Conservation (phyloP, 306 rosid genomes). For the Rosa lucieae region DNA sequence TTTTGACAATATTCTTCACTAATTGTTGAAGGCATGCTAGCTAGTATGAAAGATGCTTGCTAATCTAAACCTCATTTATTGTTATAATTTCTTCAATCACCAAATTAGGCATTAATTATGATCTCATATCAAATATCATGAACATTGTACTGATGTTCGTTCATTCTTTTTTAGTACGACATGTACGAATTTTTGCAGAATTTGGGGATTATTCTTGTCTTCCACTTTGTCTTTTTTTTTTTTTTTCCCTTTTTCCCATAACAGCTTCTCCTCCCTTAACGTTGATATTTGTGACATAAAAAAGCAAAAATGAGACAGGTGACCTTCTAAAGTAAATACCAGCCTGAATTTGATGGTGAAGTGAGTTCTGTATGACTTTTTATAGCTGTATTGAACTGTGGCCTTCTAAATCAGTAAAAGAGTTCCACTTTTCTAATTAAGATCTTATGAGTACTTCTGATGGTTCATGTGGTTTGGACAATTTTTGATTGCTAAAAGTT, state of each 20-base stretch:
- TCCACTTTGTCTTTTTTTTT: not conserved
- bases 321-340: constrained; percentile 13
- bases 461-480: constrained; percentile 25
- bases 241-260: not conserved
- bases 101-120: not conserved
- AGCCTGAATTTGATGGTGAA: constrained; percentile 22
- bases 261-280: not conserved
- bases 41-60: not conserved
- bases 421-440: constrained; percentile 14
- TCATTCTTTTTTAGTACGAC: not conserved
- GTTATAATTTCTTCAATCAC: not conserved
- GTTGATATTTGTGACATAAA: constrained; percentile 22
- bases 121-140: not conserved
- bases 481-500: constrained; percentile 1
- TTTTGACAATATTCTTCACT: not conserved
- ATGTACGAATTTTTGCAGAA: constrained; percentile 12
- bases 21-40: not conserved
- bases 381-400: constrained; percentile 36
- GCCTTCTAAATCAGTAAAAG: constrained; percentile 42
- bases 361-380: constrained; percentile 13
- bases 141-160: not conserved
- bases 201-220: constrained; percentile 16
- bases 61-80: not conserved
- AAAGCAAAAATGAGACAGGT: not conserved
- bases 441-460: constrained; percentile 26